These are phyloP conservation scores for Pholiota conissans DNA, from an alignment of 768 basidiomycete species.

Conservation along the genomic window DNA sequence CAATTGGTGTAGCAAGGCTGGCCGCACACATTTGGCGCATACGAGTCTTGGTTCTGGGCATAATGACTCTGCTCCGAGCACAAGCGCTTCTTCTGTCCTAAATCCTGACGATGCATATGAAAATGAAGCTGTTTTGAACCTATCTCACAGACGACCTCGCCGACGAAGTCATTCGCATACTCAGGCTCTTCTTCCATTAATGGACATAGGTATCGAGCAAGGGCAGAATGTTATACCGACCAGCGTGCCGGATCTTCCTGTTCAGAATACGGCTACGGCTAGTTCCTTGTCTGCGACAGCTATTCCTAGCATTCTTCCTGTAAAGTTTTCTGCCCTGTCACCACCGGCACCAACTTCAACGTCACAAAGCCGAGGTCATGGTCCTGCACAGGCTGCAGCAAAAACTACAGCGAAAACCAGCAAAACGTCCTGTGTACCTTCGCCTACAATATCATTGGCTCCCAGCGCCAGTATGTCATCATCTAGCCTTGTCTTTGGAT, in stretches of 20 bases:
- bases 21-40: slow-evolving; percentile 24
- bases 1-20: slow-evolving; percentile 42
- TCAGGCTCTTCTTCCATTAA: neutral
- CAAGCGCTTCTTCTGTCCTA: neutral
- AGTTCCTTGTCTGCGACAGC: neutral
- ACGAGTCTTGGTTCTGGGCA: slow-evolving; percentile 20
- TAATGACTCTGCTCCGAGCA: slow-evolving; percentile 11
- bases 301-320: neutral
- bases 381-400: slow-evolving; percentile 33
- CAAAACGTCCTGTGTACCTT: slow-evolving; percentile 43
- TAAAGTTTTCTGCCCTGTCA: slow-evolving; percentile 10
- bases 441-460: slow-evolving; percentile 44
- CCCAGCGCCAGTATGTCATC: slow-evolving; percentile 49
- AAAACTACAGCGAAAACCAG: slow-evolving; percentile 31
- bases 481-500: neutral
- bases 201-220: neutral
- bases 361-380: slow-evolving; percentile 10
- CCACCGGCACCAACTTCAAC: neutral
- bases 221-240: neutral
- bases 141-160: neutral
- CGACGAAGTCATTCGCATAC: neutral
- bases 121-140: slow-evolving; percentile 1
- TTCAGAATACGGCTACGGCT: neutral
- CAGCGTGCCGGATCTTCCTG: neutral
- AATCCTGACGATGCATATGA: slow-evolving; percentile 7